Conservation (phyloP, 169 alveolate genomes). For the Plasmodium yoelii region DNA sequence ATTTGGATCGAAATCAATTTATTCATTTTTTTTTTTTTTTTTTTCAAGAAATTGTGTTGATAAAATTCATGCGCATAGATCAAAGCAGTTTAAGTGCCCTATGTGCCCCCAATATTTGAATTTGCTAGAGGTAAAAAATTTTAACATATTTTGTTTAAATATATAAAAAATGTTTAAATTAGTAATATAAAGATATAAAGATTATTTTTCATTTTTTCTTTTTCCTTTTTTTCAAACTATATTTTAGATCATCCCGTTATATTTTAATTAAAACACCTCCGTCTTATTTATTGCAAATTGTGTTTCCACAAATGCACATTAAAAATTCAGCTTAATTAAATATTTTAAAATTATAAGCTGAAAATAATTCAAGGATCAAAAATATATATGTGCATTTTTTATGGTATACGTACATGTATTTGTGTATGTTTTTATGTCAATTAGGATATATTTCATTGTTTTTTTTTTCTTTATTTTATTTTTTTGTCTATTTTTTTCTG, state of each 20-base stretch:
- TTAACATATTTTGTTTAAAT: background rate
- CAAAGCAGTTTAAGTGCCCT: conserved; percentile 73
- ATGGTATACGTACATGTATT: too few species aligned
- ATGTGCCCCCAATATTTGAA: conserved; percentile 73
- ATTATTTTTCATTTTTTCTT: background rate
- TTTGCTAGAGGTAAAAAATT: conserved; percentile 35
- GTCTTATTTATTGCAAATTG: too few species aligned
- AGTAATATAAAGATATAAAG: background rate
- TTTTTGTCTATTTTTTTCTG: background rate
- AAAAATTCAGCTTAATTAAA: too few species aligned
- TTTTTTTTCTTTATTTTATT: background rate
- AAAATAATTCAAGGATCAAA: too few species aligned
- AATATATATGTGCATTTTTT: too few species aligned
- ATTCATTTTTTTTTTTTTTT: background rate
- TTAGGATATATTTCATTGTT: too few species aligned
- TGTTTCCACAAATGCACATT: too few species aligned
- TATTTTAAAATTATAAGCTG: too few species aligned
- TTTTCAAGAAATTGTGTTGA: conserved; percentile 56
- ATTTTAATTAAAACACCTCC: conserved; percentile 27
- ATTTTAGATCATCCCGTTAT: conserved; percentile 49
- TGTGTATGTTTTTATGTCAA: too few species aligned
- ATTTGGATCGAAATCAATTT: background rate
- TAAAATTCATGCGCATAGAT: conserved; percentile 72
- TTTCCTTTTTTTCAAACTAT: conserved; percentile 1
- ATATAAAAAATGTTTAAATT: background rate